Evolutionary conservation across 495 filamentous ascomycete genomes (phyloP), one percentile per base, ranked within the genome.

Genomic region (Neurospora discreta): DNA sequence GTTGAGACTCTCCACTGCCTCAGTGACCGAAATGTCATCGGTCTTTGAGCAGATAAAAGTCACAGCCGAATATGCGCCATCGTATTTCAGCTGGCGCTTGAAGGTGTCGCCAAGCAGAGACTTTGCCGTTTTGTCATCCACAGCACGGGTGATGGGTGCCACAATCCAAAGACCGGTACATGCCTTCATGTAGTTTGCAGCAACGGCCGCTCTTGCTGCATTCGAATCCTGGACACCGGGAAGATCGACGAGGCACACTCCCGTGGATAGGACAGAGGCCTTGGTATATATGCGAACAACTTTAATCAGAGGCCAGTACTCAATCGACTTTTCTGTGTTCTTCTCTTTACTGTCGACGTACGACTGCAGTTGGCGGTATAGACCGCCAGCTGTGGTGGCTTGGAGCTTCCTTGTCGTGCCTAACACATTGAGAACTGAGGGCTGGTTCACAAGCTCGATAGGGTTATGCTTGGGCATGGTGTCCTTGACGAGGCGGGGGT

Each of bases 21-120:
- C 80, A 0, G 75, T 78, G 5, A 75, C 74, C 18, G 79, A 84
- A 38, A 92, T 88, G 67, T 91, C 89, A 77, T 92, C 90, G 6
- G 88, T 89, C 77, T 92, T 92, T 16, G 85, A 87, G 73, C 89
- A 91, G 26, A 93, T 88, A 70, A 93, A 89, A 0, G 85, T 90
- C 18, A 92, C 81, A 9, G 73, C 79, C 0, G 81, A 84, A 69
- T 87, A 89, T 0, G 78, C 83, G 1, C 88, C 86, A 71, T 92
- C 90, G 75, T 89, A 87, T 69, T 90, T 85, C 15, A 92, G 80
- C 74, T 93, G 90, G 3, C 87, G 80, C 36, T 73, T 87, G 81
- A 92, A 91, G 0, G 84, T 80, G 39, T 89, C 81, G 0, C 89
- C 87, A 1, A 92, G 80, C 6, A 93, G 81, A 1, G 80, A 81